Evolutionary conservation across 2,329 filamentous ascomycete species (phyloP).

Genomic region (Aspergillus sp.): DNA sequence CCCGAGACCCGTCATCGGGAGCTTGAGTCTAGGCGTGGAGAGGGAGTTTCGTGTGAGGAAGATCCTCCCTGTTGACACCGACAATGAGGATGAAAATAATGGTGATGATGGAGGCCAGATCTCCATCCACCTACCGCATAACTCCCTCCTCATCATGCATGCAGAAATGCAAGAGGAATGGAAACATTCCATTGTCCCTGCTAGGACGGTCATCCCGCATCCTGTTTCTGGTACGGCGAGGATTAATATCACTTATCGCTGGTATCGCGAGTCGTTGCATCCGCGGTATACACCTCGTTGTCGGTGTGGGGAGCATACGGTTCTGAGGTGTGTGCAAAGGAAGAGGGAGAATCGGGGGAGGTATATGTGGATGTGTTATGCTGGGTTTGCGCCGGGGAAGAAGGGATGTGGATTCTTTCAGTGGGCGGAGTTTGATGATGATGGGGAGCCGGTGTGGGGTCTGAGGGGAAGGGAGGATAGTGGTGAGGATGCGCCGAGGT

Average conservation of each 20-base stretch:
- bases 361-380: conserved; percentile 95
- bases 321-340: conserved; percentile 75
- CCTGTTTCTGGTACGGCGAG: conserved; percentile 75
- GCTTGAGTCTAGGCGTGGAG: conserved; percentile 86
- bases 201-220: conserved; percentile 77
- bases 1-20: conserved; percentile 83
- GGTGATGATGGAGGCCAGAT: conserved; percentile 72
- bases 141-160: conserved; percentile 92
- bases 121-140: conserved; percentile 89
- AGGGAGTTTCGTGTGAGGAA: conserved; percentile 86
- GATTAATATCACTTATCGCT: conserved; percentile 92
- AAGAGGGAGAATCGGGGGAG: conserved; percentile 73
- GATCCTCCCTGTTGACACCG: conserved; percentile 59
- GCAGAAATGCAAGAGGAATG: conserved; percentile 97
- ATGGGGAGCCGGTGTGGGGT: conserved; percentile 74
- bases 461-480: conserved; percentile 18
- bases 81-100: conserved; percentile 16
- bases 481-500: conserved; percentile 23
- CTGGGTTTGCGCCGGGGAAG: conserved; percentile 50
- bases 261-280: conserved; percentile 76
- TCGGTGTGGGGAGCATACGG: conserved; percentile 67
- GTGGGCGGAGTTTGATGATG: conserved; percentile 84
- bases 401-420: conserved; percentile 74
- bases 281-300: conserved; percentile 78
- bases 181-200: conserved; percentile 84